Conservation (phyloP, 2,329 filamentous ascomycete species). For the Boeremia lycopersici region DNA sequence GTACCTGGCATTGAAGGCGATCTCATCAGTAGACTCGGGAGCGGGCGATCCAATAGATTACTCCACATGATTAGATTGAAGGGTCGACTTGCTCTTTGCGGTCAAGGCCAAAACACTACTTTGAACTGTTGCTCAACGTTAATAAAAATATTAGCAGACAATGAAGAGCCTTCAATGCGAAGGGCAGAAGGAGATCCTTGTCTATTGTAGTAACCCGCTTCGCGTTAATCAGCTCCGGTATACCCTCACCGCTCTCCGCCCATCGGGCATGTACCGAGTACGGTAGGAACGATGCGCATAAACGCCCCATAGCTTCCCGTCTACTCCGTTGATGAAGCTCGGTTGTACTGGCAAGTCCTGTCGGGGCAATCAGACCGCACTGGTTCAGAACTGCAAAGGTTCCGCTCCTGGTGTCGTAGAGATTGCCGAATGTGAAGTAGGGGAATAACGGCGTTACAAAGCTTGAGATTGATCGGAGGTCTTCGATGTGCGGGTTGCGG, state of each 20-base stretch:
- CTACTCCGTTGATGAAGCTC: constrained; percentile 9
- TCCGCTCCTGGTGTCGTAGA: constrained; percentile 3
- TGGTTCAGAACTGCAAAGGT: constrained; percentile 4
- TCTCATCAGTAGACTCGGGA: constrained; percentile 14
- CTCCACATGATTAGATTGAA: constrained; percentile 10
- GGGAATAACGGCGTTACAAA: background rate
- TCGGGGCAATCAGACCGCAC: constrained; percentile 1
- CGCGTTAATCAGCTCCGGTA: constrained; percentile 4
- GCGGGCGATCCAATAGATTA: constrained; percentile 10
- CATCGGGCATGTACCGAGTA: constrained; percentile 3
- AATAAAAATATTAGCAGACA: constrained; percentile 4
- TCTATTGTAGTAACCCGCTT: constrained; percentile 3
- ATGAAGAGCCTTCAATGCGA: background rate
- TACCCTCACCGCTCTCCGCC: constrained; percentile 5
- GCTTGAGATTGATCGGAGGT: constrained; percentile 7
- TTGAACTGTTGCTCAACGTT: constrained; percentile 17
- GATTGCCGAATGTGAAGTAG: constrained; percentile 11
- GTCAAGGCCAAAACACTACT: constrained; percentile 18
- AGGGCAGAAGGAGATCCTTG: background rate
- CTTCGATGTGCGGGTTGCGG: constrained; percentile 18
- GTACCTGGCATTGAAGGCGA: constrained; percentile 15
- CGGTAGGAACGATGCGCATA: background rate
- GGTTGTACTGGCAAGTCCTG: constrained; percentile 6
- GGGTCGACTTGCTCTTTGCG: constrained; percentile 21
- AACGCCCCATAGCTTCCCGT: constrained; percentile 3